Percentiles rank a stretch among this genome's conserved stretches.
phyloP scores from a whole-genome alignment of 352 stramenopile genomes.

The Pythium diclinum region DNA sequence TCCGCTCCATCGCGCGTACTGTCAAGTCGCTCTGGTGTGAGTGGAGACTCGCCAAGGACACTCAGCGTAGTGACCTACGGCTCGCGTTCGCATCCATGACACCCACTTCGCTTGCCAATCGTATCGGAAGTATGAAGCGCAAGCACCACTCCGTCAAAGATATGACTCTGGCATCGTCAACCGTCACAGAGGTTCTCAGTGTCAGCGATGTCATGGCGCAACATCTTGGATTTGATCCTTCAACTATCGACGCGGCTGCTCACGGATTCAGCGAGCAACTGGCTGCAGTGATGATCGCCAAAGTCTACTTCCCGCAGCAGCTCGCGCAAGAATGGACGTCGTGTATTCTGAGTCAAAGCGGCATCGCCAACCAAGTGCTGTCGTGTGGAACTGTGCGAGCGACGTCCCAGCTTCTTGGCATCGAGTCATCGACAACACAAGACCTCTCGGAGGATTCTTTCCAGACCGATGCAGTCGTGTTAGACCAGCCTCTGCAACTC shows the following conservation, averaged over 20 bases:
- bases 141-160: conserved; percentile 18
- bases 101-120: not conserved
- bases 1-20: conserved; percentile 16
- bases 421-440: not conserved
- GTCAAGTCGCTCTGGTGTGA: conserved; percentile 45
- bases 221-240: not conserved
- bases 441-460: not conserved
- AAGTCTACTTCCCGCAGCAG: conserved; percentile 33
- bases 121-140: conserved; percentile 6
- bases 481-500: conserved; percentile 10
- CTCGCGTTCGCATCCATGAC: conserved; percentile 4
- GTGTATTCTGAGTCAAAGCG: not conserved
- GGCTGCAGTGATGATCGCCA: conserved; percentile 34
- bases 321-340: conserved; percentile 23
- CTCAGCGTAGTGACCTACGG: conserved; percentile 23
- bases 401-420: conserved; percentile 7
- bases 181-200: conserved; percentile 3
- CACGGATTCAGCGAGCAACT: conserved; percentile 19
- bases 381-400: not conserved
- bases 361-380: not conserved
- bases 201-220: conserved; percentile 3
- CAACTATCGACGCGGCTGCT: not conserved
- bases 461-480: not conserved
- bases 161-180: not conserved
- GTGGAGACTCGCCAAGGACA: conserved; percentile 37